Percentiles rank a stretch among this genome's conserved stretches.
Conservation (phyloP, 495 filamentous ascomycete species). For the Paragyromitra xinjiangensis region DNA sequence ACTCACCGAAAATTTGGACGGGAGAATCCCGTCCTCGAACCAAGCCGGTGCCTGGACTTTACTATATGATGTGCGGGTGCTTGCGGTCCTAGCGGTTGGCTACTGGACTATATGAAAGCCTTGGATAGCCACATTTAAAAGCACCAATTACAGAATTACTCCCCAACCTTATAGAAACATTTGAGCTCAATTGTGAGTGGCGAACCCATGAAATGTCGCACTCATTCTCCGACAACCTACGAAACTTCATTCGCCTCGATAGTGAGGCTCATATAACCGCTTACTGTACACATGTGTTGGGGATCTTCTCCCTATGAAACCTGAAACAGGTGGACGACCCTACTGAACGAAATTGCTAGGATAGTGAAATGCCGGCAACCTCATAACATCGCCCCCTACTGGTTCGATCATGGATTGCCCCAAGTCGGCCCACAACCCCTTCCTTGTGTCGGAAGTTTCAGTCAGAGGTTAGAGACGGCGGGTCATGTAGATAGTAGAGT, state of each 20-base stretch:
- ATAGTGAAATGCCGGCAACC: conserved; percentile 21
- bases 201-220: conserved; percentile 18
- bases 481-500: conserved; percentile 20
- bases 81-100: too few species aligned
- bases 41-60: too few species aligned
- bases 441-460: conserved; percentile 29
- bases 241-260: conserved; percentile 36
- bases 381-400: conserved; percentile 14
- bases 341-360: conserved; percentile 21
- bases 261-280: conserved; percentile 6
- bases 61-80: too few species aligned
- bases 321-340: conserved; percentile 42
- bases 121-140: background rate
- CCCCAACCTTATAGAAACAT: background rate
- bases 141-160: background rate
- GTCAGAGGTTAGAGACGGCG: conserved; percentile 25
- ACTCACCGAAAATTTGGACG: conserved; percentile 2
- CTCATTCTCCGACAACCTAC: conserved; percentile 32
- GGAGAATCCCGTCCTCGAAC: background rate
- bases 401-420: conserved; percentile 15
- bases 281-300: background rate
- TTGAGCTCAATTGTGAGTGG: conserved; percentile 3
- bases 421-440: conserved; percentile 4
- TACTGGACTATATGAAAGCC: too few species aligned
- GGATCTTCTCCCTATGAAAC: conserved; percentile 6